These are phyloP conservation scores for Picochlorum sp. DNA, from an alignment of 139 green algal species.

Conservation along the genomic window DNA sequence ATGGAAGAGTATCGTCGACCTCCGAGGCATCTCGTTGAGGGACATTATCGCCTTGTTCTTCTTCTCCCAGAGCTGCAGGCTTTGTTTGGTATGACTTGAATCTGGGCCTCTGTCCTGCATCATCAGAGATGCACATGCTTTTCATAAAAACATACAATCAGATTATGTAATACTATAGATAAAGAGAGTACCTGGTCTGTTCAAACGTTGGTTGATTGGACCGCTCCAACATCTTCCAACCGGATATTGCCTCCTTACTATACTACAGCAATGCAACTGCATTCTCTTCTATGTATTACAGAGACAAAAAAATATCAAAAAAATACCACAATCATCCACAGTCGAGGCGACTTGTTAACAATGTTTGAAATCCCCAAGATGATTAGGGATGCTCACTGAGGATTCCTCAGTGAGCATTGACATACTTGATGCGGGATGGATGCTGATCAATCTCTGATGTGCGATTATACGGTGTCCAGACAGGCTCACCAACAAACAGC, in stretches of 20 bases:
- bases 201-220: neutral
- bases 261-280: neutral
- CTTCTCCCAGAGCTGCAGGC: too few relatives aligned
- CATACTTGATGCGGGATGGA: slow-evolving; percentile 51
- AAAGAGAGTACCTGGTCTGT: too few relatives aligned
- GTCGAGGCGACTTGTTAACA: neutral
- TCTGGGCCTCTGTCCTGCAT: too few relatives aligned
- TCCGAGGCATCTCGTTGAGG: too few relatives aligned
- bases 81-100: too few relatives aligned
- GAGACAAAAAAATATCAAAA: too few relatives aligned
- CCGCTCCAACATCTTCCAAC: neutral
- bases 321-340: too few relatives aligned
- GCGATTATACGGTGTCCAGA: slow-evolving; percentile 89
- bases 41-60: too few relatives aligned
- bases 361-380: neutral
- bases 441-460: slow-evolving; percentile 49
- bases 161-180: too few relatives aligned
- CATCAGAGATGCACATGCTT: neutral
- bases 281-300: neutral
- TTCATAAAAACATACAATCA: neutral
- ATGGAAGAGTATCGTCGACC: slow-evolving; percentile 10
- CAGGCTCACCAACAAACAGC: slow-evolving; percentile 86
- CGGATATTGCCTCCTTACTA: neutral
- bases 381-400: too few relatives aligned
- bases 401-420: too few relatives aligned